Evolutionary conservation across 352 stramenopile species (phyloP).

Genomic region (Saprolegnia diclina): DNA sequence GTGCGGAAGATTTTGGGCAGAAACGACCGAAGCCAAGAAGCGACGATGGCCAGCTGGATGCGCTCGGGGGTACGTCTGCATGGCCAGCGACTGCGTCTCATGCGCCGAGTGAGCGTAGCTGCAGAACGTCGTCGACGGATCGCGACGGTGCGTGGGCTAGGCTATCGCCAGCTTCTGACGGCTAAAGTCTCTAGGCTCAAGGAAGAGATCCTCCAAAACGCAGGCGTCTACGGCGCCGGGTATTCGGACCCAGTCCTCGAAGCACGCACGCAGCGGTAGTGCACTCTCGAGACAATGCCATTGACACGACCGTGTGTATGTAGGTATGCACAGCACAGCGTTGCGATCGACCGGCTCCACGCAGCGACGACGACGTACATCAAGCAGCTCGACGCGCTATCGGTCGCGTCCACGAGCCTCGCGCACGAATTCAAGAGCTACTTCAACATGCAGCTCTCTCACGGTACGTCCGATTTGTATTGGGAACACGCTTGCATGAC

Average conservation of each 20-base stretch:
- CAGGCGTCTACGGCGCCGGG: slow-evolving; percentile 19
- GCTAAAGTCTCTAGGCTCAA: slow-evolving; percentile 9
- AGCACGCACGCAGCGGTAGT: slow-evolving; percentile 11
- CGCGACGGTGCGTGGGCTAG: slow-evolving; percentile 6
- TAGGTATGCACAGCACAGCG: slow-evolving; percentile 20
- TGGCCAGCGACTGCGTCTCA: background rate
- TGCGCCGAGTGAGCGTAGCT: background rate
- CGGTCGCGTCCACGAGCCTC: background rate
- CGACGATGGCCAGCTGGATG: slow-evolving; percentile 23
- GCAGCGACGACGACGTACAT: slow-evolving; percentile 11
- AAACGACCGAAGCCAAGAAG: slow-evolving; percentile 6
- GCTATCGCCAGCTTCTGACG: background rate
- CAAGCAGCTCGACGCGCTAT: slow-evolving; percentile 17
- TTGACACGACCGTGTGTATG: background rate
- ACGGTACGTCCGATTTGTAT: background rate
- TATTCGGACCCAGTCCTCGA: slow-evolving; percentile 21
- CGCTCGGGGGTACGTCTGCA: slow-evolving; percentile 21
- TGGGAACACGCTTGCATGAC: background rate
- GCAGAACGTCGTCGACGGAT: slow-evolving; percentile 18
- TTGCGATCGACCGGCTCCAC: slow-evolving; percentile 17
- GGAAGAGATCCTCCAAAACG: slow-evolving; percentile 22
- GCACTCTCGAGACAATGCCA: background rate
- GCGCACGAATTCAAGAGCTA: slow-evolving; percentile 21
- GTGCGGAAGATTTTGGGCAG: background rate
- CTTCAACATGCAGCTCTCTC: slow-evolving; percentile 19